A percentile compares a stretch with the other conserved stretches of the same genome.
These are phyloP conservation scores for Sugiyamaella castrensis DNA, from an alignment of 1,139 yeast genomes.

Conservation along the genomic window DNA sequence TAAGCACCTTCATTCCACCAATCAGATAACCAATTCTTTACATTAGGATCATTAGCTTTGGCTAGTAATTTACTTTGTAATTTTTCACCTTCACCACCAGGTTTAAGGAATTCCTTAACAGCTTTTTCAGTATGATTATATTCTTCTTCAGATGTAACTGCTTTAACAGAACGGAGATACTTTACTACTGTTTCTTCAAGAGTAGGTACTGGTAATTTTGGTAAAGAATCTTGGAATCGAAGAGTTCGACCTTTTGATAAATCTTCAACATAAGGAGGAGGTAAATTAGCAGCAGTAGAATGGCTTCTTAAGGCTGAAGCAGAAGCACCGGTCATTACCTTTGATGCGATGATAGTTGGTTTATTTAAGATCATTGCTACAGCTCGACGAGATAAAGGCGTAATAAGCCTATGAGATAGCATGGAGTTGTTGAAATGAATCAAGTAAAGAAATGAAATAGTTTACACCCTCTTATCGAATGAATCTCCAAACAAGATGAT, in stretches of 20 bases:
- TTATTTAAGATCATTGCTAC: too few relatives aligned
- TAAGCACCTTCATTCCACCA: conserved; percentile 97
- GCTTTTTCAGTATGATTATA: conserved; percentile 54
- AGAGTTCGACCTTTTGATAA: conserved; percentile 63
- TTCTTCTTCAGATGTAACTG: conserved; percentile 58
- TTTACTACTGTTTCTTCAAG: conserved; percentile 66
- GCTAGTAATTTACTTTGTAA: conserved; percentile 65
- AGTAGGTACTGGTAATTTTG: conserved; percentile 84
- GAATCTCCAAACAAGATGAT: too few relatives aligned
- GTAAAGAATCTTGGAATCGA: conserved; percentile 70
- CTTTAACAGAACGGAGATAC: conserved; percentile 71
- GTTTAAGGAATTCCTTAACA: conserved; percentile 61
- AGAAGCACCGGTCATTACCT: too few relatives aligned
- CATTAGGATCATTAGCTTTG: conserved; percentile 53
- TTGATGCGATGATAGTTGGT: too few relatives aligned
- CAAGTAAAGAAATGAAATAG: not conserved
- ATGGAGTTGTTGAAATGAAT: not conserved
- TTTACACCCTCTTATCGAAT: too few relatives aligned
- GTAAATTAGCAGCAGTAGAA: conserved; percentile 33
- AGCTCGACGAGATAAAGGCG: conserved; percentile 8
- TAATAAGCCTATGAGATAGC: conserved; percentile 5
- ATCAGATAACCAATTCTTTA: conserved; percentile 84
- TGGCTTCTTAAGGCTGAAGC: conserved; percentile 23
- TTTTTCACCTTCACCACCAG: conserved; percentile 62
- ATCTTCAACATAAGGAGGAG: conserved; percentile 37